Evolutionary conservation across 176 grass and related monocot species (phyloP).

Genomic region (Aechmea fasciata): DNA sequence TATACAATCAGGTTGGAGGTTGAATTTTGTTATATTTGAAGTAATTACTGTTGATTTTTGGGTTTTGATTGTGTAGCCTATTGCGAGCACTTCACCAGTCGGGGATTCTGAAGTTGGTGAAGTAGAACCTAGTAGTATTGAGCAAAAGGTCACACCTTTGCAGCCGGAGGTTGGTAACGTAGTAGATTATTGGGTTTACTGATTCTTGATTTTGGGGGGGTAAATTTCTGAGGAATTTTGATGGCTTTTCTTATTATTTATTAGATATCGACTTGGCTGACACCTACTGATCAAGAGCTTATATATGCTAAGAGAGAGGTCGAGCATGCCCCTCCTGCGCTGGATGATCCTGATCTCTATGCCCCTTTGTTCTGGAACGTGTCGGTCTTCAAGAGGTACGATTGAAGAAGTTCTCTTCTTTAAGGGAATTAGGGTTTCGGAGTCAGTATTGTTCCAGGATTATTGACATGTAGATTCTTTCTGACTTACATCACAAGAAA

Average conservation of each 20-base stretch:
- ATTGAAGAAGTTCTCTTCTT: neutral
- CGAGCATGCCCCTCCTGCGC: conserved; percentile 26
- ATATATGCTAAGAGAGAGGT: conserved; percentile 67
- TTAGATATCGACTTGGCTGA: conserved; percentile 48
- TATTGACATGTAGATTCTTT: neutral
- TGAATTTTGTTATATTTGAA: no score
- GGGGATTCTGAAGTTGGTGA: conserved; percentile 21
- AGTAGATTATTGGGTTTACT: neutral
- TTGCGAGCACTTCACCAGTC: conserved; percentile 28
- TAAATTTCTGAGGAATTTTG: conserved; percentile 2
- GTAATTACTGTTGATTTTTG: no score
- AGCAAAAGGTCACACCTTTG: conserved; percentile 3
- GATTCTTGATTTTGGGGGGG: neutral
- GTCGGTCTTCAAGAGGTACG: conserved; percentile 66
- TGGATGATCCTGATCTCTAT: conserved; percentile 51
- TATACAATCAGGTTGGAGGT: no score
- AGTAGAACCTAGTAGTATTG: conserved; percentile 3
- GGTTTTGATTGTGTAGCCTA: conserved; percentile 23
- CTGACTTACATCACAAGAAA: neutral
- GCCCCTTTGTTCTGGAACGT: conserved; percentile 52
- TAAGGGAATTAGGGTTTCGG: neutral
- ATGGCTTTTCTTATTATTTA: conserved; percentile 10
- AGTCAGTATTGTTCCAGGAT: no score
- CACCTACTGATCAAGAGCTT: conserved; percentile 59
- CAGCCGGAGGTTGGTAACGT: conserved; percentile 33